These are phyloP conservation scores for Solanum bukasovii DNA, from an alignment of 257 asterid species.

Conservation along the genomic window DNA sequence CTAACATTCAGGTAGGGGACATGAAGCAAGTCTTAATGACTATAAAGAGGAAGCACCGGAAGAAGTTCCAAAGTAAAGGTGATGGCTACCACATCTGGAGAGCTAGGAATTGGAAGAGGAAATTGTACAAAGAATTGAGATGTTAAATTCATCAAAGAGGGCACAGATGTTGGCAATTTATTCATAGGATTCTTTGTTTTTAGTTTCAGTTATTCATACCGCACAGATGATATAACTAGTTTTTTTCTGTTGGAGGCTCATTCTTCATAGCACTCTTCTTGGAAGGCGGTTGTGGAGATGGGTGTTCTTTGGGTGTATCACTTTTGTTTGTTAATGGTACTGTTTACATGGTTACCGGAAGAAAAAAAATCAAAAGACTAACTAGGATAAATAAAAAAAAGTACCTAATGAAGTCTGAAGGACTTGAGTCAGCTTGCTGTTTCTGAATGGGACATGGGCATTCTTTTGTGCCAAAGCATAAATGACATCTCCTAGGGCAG, in stretches of 20 bases:
- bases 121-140: not conserved
- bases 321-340: not conserved
- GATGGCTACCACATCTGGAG: not conserved
- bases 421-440: constrained; percentile 54
- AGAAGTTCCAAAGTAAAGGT: not conserved
- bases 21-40: not conserved
- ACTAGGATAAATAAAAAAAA: not conserved
- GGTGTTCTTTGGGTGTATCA: not conserved
- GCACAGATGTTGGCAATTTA: not conserved
- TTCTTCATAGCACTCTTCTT: not conserved
- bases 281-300: not conserved
- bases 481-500: constrained; percentile 59
- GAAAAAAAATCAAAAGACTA: not conserved
- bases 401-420: constrained; percentile 52
- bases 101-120: not conserved
- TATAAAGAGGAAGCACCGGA: not conserved
- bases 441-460: constrained; percentile 46
- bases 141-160: not conserved
- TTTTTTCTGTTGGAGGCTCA: not conserved
- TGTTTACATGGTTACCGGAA: not conserved
- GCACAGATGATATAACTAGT: not conserved
- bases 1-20: not conserved
- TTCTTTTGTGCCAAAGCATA: constrained; percentile 42
- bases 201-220: not conserved
- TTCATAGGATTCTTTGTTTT: not conserved